phyloP scores from a whole-genome alignment of 495 filamentous ascomycete species.

The Aspergillus diversus region DNA sequence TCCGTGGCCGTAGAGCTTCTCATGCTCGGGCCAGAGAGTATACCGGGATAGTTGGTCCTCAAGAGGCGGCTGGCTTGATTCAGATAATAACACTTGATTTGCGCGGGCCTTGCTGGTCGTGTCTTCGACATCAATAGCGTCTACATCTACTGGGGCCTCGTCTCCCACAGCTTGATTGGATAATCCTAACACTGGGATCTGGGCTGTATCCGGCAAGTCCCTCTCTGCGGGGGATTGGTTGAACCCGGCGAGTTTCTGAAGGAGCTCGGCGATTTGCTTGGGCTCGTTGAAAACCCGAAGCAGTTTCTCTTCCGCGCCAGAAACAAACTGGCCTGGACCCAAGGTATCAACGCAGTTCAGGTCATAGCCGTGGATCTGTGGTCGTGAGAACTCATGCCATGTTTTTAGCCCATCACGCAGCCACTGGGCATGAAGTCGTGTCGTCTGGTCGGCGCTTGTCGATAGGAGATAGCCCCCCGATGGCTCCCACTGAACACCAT shows the following conservation, averaged over 20 bases:
- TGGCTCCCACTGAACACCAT: conserved; percentile 80
- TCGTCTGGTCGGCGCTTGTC: conserved; percentile 91
- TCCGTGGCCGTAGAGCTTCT: conserved; percentile 98
- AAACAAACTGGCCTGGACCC: conserved; percentile 74
- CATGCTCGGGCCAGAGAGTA: conserved; percentile 92
- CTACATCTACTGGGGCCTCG: conserved; percentile 50
- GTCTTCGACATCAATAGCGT: conserved; percentile 43
- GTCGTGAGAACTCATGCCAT: conserved; percentile 96
- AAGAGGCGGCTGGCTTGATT: conserved; percentile 71
- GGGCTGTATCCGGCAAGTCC: conserved; percentile 79
- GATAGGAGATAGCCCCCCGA: conserved; percentile 85
- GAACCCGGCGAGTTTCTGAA: conserved; percentile 70
- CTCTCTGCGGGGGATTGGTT: conserved; percentile 35
- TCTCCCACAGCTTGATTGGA: conserved; percentile 90
- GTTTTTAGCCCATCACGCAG: conserved; percentile 52
- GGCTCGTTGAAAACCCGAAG: conserved; percentile 94
- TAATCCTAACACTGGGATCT: conserved; percentile 91
- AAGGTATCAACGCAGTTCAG: conserved; percentile 89
- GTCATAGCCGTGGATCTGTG: conserved; percentile 98
- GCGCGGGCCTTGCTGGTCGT: conserved; percentile 25
- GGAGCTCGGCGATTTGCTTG: conserved; percentile 73
- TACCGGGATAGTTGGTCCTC: conserved; percentile 89
- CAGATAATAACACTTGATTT: conserved; percentile 33
- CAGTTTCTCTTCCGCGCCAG: conserved; percentile 97
- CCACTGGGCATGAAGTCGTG: conserved; percentile 91